phyloP scores from a whole-genome alignment of 768 basidiomycete species.

The Tricholoma matsutake region DNA sequence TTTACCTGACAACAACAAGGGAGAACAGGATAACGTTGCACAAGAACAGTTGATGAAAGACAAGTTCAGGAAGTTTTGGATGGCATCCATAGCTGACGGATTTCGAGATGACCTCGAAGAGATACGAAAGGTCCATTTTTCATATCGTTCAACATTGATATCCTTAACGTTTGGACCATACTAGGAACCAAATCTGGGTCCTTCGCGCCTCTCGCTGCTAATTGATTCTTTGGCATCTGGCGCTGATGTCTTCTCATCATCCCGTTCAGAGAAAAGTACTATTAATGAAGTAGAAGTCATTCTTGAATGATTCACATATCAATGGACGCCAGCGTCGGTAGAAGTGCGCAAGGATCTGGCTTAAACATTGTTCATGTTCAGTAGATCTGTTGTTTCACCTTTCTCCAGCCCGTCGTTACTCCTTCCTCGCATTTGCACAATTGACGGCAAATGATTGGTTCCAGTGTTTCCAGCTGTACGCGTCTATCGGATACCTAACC shows the following conservation, averaged over 20 bases:
- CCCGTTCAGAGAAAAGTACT: slow-evolving; percentile 21
- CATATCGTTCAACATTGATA: neutral
- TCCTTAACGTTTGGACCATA: neutral
- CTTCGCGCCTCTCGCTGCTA: slow-evolving; percentile 65
- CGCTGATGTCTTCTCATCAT: slow-evolving; percentile 62
- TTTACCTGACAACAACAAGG: slow-evolving; percentile 32
- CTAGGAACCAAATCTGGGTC: slow-evolving; percentile 63
- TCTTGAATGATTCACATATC: slow-evolving; percentile 34
- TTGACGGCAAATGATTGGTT: too few species aligned
- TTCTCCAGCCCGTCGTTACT: too few species aligned
- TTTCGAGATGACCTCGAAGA: slow-evolving; percentile 84
- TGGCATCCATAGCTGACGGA: slow-evolving; percentile 76
- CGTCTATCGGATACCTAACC: too few species aligned
- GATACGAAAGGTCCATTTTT: slow-evolving; percentile 64
- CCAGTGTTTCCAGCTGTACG: too few species aligned
- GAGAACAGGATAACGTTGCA: slow-evolving; percentile 21
- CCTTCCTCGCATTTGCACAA: too few species aligned
- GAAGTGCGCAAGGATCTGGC: neutral
- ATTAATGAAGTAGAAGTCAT: slow-evolving; percentile 78
- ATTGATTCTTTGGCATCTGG: slow-evolving; percentile 83
- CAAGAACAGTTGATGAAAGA: slow-evolving; percentile 56
- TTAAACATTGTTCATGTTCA: neutral
- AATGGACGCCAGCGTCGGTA: neutral
- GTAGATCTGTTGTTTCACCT: neutral
- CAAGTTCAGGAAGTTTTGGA: slow-evolving; percentile 83